Evolutionary conservation across 1,284 basidiomycete species (phyloP).

Genomic region (Ceratobasidium sp.): DNA sequence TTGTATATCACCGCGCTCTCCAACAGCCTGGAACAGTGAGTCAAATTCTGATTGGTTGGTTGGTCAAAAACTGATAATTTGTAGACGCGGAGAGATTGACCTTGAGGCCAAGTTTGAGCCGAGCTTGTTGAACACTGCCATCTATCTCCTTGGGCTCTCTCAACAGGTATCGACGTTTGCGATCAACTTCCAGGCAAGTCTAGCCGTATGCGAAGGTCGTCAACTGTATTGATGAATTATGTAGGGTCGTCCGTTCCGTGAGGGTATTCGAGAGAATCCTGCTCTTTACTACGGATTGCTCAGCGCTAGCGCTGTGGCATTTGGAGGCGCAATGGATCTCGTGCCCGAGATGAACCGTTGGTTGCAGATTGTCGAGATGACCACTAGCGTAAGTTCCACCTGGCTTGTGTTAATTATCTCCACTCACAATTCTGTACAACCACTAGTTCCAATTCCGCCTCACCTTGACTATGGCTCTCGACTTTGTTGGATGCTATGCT

Average conservation of each 20-base stretch:
- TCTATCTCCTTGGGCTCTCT: conserved; percentile 90
- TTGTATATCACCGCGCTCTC: conserved; percentile 90
- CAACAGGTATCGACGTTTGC: conserved; percentile 97
- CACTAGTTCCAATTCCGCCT: conserved; percentile 84
- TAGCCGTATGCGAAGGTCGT: not conserved
- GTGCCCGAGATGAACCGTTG: conserved; percentile 95
- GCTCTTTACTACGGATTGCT: conserved; percentile 91
- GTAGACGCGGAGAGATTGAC: conserved; percentile 80
- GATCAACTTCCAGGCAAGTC: conserved; percentile 88
- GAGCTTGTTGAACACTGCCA: conserved; percentile 90
- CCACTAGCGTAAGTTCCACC: conserved; percentile 61
- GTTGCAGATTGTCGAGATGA: conserved; percentile 97
- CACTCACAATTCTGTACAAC: conserved; percentile 1
- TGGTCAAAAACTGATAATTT: not conserved
- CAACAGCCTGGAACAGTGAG: conserved; percentile 79
- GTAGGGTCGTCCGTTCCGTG: conserved; percentile 92
- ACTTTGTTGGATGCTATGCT: conserved; percentile 88
- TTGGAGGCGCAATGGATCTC: conserved; percentile 92
- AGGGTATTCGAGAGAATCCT: conserved; percentile 91
- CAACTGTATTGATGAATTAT: conserved; percentile 2
- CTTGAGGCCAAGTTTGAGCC: conserved; percentile 95
- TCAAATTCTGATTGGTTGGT: conserved; percentile 15
- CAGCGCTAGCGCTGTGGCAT: conserved; percentile 85
- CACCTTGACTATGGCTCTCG: conserved; percentile 81
- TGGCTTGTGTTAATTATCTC: not conserved